Percentiles rank a stretch among this genome's conserved stretches.
Conservation (phyloP, 208 protist species). For the Crithidia thermophila region DNA sequence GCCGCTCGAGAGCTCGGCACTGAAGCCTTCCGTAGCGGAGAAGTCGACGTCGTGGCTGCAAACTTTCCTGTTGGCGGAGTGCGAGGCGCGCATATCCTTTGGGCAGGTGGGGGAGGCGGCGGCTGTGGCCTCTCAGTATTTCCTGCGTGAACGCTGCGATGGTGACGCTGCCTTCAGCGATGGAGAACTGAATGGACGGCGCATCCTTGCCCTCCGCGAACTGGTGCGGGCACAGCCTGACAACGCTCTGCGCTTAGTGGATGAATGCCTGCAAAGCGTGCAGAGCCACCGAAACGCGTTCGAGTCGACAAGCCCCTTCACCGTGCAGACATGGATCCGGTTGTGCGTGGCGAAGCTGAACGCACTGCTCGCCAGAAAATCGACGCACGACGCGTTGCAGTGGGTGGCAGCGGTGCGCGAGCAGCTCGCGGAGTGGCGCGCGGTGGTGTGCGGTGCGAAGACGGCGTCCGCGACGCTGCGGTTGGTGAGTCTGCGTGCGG, state of each 20-base stretch:
- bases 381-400: constrained; percentile 9
- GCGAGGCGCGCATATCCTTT: constrained; percentile 40
- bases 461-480: constrained; percentile 2
- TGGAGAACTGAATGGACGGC: constrained; percentile 3
- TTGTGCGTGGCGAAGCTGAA: constrained; percentile 17
- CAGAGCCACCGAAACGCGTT: constrained; percentile 14
- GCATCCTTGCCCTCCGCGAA: constrained; percentile 14
- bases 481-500: constrained; percentile 5
- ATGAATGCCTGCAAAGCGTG: constrained; percentile 14
- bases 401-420: constrained; percentile 10
- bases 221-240: constrained; percentile 11
- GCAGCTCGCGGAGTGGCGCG: constrained; percentile 18
- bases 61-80: constrained; percentile 48
- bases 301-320: background rate
- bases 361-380: background rate
- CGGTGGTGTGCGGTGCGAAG: background rate
- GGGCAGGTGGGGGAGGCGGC: constrained; percentile 50
- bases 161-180: background rate
- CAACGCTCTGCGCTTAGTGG: constrained; percentile 17
- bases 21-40: background rate
- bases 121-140: constrained; percentile 28
- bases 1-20: background rate
- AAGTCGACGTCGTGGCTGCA: constrained; percentile 19
- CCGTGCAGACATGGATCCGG: constrained; percentile 8
- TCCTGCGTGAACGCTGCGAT: background rate